Evolutionary conservation across 2,329 filamentous ascomycete genomes (phyloP).

Genomic region (Monilinia vaccinii-corymbosi): DNA sequence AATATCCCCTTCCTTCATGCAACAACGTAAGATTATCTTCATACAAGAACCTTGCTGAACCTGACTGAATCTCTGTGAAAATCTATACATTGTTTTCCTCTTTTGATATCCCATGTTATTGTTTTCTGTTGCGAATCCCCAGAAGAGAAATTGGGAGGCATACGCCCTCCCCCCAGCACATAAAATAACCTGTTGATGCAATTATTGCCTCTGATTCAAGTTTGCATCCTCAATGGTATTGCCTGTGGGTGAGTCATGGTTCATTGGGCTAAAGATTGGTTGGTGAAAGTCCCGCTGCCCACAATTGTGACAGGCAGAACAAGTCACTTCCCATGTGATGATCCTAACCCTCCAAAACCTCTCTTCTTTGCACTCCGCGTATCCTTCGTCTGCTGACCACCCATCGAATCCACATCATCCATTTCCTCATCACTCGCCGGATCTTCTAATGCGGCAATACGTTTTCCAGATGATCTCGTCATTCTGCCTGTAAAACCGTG

Average conservation of each 20-base stretch:
- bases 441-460: constrained; percentile 23
- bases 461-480: constrained; percentile 1
- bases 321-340: constrained; percentile 11
- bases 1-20: neutral
- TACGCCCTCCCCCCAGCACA: neutral
- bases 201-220: neutral
- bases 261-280: neutral
- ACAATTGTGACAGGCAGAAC: neutral
- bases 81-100: neutral
- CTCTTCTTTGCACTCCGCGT: constrained; percentile 47
- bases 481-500: neutral
- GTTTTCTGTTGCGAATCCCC: neutral
- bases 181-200: neutral
- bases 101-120: neutral
- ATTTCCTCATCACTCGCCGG: constrained; percentile 37
- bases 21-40: neutral
- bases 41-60: neutral
- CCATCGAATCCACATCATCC: neutral
- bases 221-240: neutral
- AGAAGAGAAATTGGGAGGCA: neutral
- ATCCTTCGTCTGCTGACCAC: constrained; percentile 41
- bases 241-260: neutral
- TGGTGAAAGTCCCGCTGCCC: neutral
- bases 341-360: constrained; percentile 16
- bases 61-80: neutral